Conservation (phyloP, 768 basidiomycete species). For the Mycena latifolia region DNA sequence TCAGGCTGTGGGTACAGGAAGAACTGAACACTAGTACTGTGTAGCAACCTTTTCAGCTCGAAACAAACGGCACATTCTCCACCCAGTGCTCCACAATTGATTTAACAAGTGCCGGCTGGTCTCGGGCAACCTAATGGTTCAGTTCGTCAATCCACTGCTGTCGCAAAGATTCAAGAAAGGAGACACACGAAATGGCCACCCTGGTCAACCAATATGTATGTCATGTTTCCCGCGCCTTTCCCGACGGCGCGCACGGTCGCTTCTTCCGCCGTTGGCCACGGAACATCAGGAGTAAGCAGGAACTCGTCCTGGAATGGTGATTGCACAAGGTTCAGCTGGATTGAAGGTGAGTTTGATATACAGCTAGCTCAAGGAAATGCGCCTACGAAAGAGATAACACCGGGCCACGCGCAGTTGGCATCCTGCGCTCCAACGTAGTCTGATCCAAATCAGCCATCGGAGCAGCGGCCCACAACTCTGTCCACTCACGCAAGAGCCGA, state of each 20-base stretch:
- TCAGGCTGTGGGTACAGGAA: too few species aligned
- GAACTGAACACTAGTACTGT: too few species aligned
- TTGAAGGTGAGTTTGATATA: not conserved
- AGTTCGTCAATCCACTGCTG: not conserved
- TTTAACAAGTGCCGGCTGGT: conserved; percentile 39
- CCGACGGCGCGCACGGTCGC: too few species aligned
- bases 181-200: conserved; percentile 49
- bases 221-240: too few species aligned
- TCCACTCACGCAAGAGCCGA: conserved; percentile 40
- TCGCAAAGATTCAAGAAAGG: not conserved
- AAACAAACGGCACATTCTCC: conserved; percentile 26
- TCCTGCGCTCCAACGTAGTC: conserved; percentile 44
- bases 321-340: conserved; percentile 42
- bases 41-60: conserved; percentile 1
- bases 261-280: too few species aligned
- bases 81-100: too few species aligned
- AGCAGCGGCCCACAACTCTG: too few species aligned
- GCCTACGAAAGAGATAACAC: conserved; percentile 42
- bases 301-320: conserved; percentile 44
- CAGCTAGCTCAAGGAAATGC: too few species aligned
- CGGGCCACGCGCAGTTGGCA: too few species aligned
- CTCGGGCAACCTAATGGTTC: conserved; percentile 34
- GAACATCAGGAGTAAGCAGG: conserved; percentile 40
- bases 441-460: conserved; percentile 20
- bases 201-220: too few species aligned